Evolutionary conservation across 2,329 filamentous ascomycete genomes (phyloP), one percentile per base, ranked within the genome.

Genomic region (Tympanopsis confertula): DNA sequence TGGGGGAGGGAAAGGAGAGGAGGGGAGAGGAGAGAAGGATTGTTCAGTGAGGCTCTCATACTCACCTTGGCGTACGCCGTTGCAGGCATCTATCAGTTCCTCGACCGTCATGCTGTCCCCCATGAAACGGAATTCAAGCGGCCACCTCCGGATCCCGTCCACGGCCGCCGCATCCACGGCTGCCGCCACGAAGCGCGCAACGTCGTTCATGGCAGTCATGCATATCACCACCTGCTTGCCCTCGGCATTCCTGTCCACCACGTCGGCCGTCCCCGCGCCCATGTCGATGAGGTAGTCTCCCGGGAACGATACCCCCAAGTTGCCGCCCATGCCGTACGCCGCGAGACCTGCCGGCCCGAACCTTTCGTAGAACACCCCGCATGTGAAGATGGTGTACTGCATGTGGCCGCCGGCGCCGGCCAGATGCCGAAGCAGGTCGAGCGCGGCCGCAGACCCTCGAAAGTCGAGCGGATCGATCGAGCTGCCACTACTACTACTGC

Each of bases 351-450:
- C 74, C 0, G 76, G 77, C 15, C 74, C 74, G 48, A 87, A 86
- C 1, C 81, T 66, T 51, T 87, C 82, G 63, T 86, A 87, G 45
- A 87, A 75, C 20, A 86, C 57, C 15, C 83, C 83, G 47, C 83
- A 87, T 0, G 77, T 73, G 55, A 87, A 86, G 19, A 78, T 65
- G 0, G 82, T 86, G 42, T 71, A 83, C 30, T 70, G 67, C 61
- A 87, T 82, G 41, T 65, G 56, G 2, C 62, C 58, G 30, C 47
- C 52, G 3, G 62, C 58, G 4, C 59, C 52, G 13, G 63, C 56
- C 53, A 73, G 78, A 36, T 74, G 64, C 35, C 68, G 63, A 3
- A 85, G 58, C 13, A 71, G 62, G 2, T 64, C 60, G 4, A 79
- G 59, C 2, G 78, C 77, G n/a, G 65, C 62, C 10, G 62, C 60